Percentiles rank a stretch among this genome's conserved stretches.
phyloP scores from a whole-genome alignment of 768 basidiomycete genomes.

The Leccinum variicolor region DNA sequence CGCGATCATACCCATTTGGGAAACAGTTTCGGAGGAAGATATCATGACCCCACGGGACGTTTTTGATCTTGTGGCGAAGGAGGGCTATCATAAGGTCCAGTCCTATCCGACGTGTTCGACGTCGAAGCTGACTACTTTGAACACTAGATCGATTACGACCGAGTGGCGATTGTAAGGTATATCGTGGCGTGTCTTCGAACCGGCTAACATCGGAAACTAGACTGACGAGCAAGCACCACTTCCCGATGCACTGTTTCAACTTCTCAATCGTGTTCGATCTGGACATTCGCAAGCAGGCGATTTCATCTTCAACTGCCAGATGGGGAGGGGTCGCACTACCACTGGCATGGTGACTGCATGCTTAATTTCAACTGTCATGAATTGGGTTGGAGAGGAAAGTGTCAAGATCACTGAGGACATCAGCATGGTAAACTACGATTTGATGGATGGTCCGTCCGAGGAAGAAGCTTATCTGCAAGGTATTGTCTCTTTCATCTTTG shows the following conservation, averaged over 20 bases:
- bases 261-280: conserved; percentile 70
- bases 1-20: conserved; percentile 93
- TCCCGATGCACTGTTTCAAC: conserved; percentile 76
- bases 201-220: conserved; percentile 38
- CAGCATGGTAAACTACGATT: conserved; percentile 50
- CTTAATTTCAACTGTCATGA: conserved; percentile 72
- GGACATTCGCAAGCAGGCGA: conserved; percentile 61
- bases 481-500: conserved; percentile 22
- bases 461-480: conserved; percentile 89
- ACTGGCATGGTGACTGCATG: conserved; percentile 94
- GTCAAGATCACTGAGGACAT: conserved; percentile 36
- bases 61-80: conserved; percentile 66
- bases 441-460: conserved; percentile 80
- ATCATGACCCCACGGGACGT: conserved; percentile 88
- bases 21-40: conserved; percentile 73
- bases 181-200: background rate
- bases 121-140: conserved; percentile 2
- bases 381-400: conserved; percentile 50
- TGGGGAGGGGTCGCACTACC: conserved; percentile 89
- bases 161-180: conserved; percentile 79
- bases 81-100: conserved; percentile 67
- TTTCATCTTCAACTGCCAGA: conserved; percentile 95
- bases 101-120: background rate
- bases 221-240: conserved; percentile 97
- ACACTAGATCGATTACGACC: conserved; percentile 73